Evolutionary conservation across 352 stramenopile genomes (phyloP), one percentile per base, ranked within the genome.

Genomic region (Phytophthora pseudosyringae): DNA sequence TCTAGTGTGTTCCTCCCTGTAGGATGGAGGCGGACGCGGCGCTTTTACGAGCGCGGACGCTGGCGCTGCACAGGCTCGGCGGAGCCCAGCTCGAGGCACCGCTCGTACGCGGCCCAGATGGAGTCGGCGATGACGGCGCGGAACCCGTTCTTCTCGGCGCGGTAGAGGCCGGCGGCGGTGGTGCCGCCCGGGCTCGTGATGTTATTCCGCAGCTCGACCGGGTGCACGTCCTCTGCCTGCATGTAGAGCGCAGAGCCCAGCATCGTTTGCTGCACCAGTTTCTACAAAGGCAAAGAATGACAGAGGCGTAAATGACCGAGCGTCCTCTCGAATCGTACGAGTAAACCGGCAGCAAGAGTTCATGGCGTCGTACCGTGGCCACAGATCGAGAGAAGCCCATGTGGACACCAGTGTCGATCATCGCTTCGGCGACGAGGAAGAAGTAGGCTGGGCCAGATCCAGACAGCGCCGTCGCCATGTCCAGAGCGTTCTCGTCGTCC

Each of bases 371-470:
- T 78, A 92, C 83, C 50, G 83, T 91, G 8, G 96, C 93, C n/a
- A 98, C 91, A 21, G 94, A 82, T 41, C 96, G 80, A 33, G 86
- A 91, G 74, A 99, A 98, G 16, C 96, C 96, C 91, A 99, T 98
- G 78, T 98, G 96, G 4, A 98, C 94, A 38, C 88, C 94, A 36
- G 90, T 89, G 67, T 97, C 96, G 71, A 98, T 97, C 94, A 99
- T 98, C 8, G 93, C 90, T 69, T 98, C 96, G 12, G 97, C 95
- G 5, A 98, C 83, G 25, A 99, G 82, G 69, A 98, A 98, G 55
- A 99, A 97, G 63, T 98, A 99, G 25, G 94, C 96, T 88, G 96
- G 96, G 33, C 96, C 96, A 41, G 90, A 97, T 32, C 96, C 96
- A n/a, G 80, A 96, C 18, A 99, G 87, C 2, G 84, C 88, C 0